phyloP scores from a whole-genome alignment of 2,329 filamentous ascomycete genomes.

The Orbilia brochopaga region DNA sequence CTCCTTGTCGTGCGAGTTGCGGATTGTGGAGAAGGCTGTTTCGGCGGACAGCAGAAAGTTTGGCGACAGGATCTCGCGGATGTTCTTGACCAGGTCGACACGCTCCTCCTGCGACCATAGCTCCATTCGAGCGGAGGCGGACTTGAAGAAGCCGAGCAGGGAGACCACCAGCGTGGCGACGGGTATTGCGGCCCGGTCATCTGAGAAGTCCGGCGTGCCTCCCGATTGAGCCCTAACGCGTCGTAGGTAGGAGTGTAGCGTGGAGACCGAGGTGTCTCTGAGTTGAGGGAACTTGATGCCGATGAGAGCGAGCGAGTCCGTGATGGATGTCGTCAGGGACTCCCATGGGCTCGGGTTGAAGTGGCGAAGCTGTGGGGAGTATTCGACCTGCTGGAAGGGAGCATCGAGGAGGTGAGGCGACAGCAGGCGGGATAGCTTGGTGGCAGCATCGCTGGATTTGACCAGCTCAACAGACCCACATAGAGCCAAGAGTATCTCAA shows the following conservation, averaged over 20 bases:
- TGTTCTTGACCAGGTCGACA: slow-evolving; percentile 70
- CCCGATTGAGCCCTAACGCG: slow-evolving; percentile 56
- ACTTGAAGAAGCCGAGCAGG: slow-evolving; percentile 87
- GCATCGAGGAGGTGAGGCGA: slow-evolving; percentile 85
- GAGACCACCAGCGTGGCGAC: slow-evolving; percentile 80
- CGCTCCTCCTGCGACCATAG: slow-evolving; percentile 82
- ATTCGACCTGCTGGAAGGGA: slow-evolving; percentile 75
- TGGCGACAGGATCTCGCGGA: slow-evolving; percentile 79
- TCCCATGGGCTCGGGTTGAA: slow-evolving; percentile 91
- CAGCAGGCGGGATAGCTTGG: slow-evolving; percentile 78
- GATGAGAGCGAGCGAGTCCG: slow-evolving; percentile 79
- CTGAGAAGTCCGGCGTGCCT: slow-evolving; percentile 56
- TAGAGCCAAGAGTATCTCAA: slow-evolving; percentile 87
- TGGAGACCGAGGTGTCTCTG: slow-evolving; percentile 69
- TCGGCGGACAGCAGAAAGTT: slow-evolving; percentile 84
- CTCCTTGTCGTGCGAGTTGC: slow-evolving; percentile 77
- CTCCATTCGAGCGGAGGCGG: slow-evolving; percentile 74
- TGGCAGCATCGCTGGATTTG: slow-evolving; percentile 72
- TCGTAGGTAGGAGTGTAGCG: slow-evolving; percentile 73
- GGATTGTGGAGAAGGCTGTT: slow-evolving; percentile 85
- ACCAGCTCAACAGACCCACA: slow-evolving; percentile 86
- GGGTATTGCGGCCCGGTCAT: slow-evolving; percentile 67
- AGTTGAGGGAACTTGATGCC: slow-evolving; percentile 75
- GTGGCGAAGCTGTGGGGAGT: slow-evolving; percentile 80
- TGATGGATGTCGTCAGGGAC: slow-evolving; percentile 76